Evolutionary conservation across 257 asterid genomes (phyloP), one percentile per base, ranked within the genome.

Genomic region (Avicennia marina): DNA sequence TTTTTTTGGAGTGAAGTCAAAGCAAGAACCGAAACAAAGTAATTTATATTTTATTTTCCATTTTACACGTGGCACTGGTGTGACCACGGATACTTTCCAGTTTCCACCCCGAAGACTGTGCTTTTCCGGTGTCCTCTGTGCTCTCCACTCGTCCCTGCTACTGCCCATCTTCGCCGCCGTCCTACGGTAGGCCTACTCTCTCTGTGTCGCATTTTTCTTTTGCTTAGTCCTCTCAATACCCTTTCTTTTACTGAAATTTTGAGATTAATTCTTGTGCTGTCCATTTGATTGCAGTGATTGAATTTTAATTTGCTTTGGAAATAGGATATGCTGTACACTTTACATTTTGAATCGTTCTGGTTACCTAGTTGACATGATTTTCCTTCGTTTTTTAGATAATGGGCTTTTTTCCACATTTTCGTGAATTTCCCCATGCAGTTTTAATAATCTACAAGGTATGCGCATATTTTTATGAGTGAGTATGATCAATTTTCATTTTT

Each of bases 131-230:
- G 40, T 39, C 51, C 4, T 24, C 45, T 54, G 75, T 71, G 78
- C 75, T 58, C 33, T 55, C 81, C 78, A 75, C 81, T 53, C 81
- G 78, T 71, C 64, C 60, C 47, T 52, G 41, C 66, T n/a, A 63
- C 60, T 49, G 24, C 51, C 34, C 11, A 46, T 63, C 62, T 53
- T 53, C 64, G 63, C 70, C 43, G 64, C 67, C 50, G 66, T 42
- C 39, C 50, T 20, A 42, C 56, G n/a, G n/a, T n/a, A n/a, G n/a
- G 21, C 34, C 54, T 7, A 20, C 34, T 45, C 39, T 47, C 21
- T 56, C 27, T 74, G 77, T 62, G 9, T 8, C 48, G 6, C 55
- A 11, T 49, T 38, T 46, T 67, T 12, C 45, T 15, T 6, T 18
- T 26, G 31, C 6, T 53, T 17, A 4, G 2, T 32, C 22, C n/a